Evolutionary conservation across 352 stramenopile genomes (phyloP).

Genomic region (Phytophthora litchii): DNA sequence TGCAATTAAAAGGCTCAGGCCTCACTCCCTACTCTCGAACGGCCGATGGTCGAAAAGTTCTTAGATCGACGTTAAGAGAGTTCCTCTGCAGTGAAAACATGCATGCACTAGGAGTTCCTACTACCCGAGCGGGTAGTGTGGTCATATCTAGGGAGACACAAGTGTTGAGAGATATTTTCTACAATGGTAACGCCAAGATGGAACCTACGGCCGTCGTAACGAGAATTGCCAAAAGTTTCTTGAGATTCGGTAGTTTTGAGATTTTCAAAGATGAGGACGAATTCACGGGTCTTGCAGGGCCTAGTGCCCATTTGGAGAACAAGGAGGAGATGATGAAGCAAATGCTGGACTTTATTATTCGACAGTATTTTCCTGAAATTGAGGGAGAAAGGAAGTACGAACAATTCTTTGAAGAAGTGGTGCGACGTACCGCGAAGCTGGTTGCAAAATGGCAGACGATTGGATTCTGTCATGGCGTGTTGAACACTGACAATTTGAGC

Average conservation of each 20-base stretch:
- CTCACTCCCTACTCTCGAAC: conserved; percentile 95
- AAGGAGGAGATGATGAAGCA: conserved; percentile 72
- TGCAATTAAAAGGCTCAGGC: conserved; percentile 97
- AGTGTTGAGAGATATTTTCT: conserved; percentile 89
- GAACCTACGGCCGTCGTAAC: conserved; percentile 88
- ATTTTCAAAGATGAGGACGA: conserved; percentile 90
- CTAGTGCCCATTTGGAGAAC: conserved; percentile 67
- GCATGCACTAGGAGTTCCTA: conserved; percentile 93
- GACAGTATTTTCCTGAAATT: conserved; percentile 70
- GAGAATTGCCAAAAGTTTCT: conserved; percentile 92
- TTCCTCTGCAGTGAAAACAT: conserved; percentile 98
- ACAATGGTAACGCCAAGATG: conserved; percentile 81
- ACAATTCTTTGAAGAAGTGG: conserved; percentile 69
- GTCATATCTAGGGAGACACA: conserved; percentile 73
- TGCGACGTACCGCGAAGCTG: conserved; percentile 74
- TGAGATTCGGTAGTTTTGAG: conserved; percentile 96
- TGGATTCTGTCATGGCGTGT: conserved; percentile 92
- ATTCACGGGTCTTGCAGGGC: conserved; percentile 63
- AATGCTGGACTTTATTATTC: conserved; percentile 84
- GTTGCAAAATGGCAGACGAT: conserved; percentile 85
- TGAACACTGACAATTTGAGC: conserved; percentile 95
- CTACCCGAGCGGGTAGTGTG: conserved; percentile 90
- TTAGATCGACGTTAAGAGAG: conserved; percentile 95
- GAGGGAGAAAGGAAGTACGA: conserved; percentile 36
- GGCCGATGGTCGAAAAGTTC: conserved; percentile 93